phyloP scores from a whole-genome alignment of 495 filamentous ascomycete species.

The Chaetomium fimeti region DNA sequence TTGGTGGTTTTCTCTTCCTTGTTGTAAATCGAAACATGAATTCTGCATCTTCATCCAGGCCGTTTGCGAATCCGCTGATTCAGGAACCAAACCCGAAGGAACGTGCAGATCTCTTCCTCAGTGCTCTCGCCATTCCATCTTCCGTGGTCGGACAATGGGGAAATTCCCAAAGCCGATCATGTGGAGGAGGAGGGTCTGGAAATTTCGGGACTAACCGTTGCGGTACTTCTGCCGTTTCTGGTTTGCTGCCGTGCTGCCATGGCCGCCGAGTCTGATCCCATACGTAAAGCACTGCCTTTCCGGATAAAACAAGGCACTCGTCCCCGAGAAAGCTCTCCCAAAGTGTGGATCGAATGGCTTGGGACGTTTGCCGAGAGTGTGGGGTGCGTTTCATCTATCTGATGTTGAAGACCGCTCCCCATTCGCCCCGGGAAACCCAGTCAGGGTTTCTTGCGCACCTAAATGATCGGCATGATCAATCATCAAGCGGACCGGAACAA shows the following conservation, averaged over 20 bases:
- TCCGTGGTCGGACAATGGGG: slow-evolving; percentile 9
- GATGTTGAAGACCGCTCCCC: slow-evolving; percentile 1
- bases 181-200: not conserved
- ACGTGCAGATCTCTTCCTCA: not conserved
- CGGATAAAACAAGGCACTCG: slow-evolving; percentile 10
- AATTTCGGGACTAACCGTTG: slow-evolving; percentile 4
- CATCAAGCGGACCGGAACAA: slow-evolving; percentile 12
- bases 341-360: not conserved
- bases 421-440: not conserved
- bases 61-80: not conserved
- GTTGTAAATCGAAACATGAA: not conserved
- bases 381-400: slow-evolving; percentile 22
- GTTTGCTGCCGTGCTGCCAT: not conserved
- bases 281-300: slow-evolving; percentile 2
- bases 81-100: not conserved
- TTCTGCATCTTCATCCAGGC: not conserved
- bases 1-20: not conserved
- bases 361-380: slow-evolving; percentile 7
- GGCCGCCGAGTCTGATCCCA: not conserved
- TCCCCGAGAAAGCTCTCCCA: not conserved
- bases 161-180: slow-evolving; percentile 11
- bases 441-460: not conserved
- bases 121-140: not conserved
- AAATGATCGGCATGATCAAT: slow-evolving; percentile 12
- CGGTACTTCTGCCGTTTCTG: not conserved